Conservation (phyloP, 177 flowering plant species). For the Vitis hybrid region DNA sequence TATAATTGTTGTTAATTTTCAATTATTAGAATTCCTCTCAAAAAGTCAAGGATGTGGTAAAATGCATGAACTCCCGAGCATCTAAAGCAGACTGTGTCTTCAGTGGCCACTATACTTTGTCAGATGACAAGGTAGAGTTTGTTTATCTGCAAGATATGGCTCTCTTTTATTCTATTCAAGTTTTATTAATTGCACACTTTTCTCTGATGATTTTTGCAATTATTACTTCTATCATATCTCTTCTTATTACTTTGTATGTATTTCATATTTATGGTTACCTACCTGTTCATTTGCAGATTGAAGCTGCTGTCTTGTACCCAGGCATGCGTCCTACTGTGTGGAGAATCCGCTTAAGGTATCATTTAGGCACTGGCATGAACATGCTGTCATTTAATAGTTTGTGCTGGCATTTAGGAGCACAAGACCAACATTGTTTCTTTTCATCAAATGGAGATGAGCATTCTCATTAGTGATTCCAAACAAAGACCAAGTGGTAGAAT, state of each 20-base stretch:
- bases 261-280: background rate
- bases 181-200: too few relatives aligned
- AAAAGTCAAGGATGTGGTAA: constrained; percentile 80
- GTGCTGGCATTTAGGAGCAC: too few relatives aligned
- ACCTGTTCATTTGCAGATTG: constrained; percentile 53
- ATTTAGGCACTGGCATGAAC: background rate
- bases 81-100: constrained; percentile 62
- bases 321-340: constrained; percentile 87
- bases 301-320: constrained; percentile 90
- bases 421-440: too few relatives aligned
- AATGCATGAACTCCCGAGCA: constrained; percentile 75
- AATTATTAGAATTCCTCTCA: constrained; percentile 75
- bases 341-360: constrained; percentile 85
- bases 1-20: constrained; percentile 14
- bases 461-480: background rate
- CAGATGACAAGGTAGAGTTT: constrained; percentile 73
- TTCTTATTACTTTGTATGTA: background rate
- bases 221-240: too few relatives aligned
- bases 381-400: background rate
- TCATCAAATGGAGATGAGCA: too few relatives aligned
- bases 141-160: background rate
- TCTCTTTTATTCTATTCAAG: too few relatives aligned
- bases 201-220: background rate
- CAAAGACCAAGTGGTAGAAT: background rate
- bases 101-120: constrained; percentile 73